These are phyloP conservation scores for Penicillium simplicissimum DNA, from an alignment of 495 filamentous ascomycete genomes.

Conservation along the genomic window DNA sequence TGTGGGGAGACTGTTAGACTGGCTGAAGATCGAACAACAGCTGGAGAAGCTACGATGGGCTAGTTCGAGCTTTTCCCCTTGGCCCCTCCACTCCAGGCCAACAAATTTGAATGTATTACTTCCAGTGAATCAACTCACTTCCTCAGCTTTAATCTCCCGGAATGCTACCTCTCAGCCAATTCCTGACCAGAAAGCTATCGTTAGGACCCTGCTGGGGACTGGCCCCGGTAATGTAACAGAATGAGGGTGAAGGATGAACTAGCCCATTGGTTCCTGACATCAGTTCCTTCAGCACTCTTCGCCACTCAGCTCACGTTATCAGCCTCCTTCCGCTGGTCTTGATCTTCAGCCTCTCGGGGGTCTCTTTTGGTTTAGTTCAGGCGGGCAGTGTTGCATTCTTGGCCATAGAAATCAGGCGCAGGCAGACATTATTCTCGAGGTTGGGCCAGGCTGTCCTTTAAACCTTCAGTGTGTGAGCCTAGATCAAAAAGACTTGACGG, in stretches of 20 bases:
- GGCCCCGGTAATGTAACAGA: not conserved
- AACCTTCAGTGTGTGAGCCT: not conserved
- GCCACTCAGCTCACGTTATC: conserved; percentile 1
- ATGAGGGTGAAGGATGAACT: not conserved
- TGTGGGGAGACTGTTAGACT: no score
- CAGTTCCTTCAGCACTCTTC: not conserved
- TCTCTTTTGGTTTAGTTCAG: not conserved
- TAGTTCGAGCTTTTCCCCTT: no score
- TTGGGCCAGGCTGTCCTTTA: not conserved
- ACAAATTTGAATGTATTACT: not conserved
- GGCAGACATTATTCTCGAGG: not conserved
- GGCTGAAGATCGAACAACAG: not conserved
- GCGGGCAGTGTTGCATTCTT: not conserved
- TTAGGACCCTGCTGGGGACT: not conserved
- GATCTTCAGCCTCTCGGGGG: not conserved
- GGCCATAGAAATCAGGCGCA: not conserved
- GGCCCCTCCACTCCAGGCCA: not conserved
- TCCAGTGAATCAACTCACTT: no score
- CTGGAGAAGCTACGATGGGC: no score
- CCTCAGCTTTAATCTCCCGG: not conserved
- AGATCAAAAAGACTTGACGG: not conserved
- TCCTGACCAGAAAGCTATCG: not conserved
- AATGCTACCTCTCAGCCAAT: not conserved
- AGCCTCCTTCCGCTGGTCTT: not conserved
- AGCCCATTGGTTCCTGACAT: conserved; percentile 1